Evolutionary conservation across 257 asterid genomes (phyloP), one percentile per base, ranked within the genome.

Genomic region (Orobanche coerulescens): DNA sequence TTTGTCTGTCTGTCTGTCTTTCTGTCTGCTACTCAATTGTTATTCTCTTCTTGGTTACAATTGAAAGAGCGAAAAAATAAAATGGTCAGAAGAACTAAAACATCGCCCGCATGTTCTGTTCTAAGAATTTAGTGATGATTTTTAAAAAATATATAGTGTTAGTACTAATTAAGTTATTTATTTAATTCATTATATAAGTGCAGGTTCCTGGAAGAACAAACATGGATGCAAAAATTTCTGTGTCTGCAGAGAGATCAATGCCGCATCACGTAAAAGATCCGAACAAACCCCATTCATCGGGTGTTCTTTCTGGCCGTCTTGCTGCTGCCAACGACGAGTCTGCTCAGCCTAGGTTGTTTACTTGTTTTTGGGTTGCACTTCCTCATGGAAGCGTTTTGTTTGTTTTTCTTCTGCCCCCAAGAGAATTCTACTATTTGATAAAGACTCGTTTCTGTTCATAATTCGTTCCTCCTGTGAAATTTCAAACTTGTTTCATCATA

Each of bases 311-410:
- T 49, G 76, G 77, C 71, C 73, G 67, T 68, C 68, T 69, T 24
- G 74, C 57, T 20, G 81, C 78, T 25, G 79, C 74, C 59, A 78
- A 64, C 36, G 81, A 70, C 56, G 87, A 75, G 52, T 70, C 87
- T 68, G 71, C 74, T 77, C 78, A 72, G 58, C 80, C 82, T 58
- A 88, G 98, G 98, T 86, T 53, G 55, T 62, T 67, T 36, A 14
- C 47, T 24, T 22, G 23, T 43, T 43, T 43, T 43, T 43, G 50
- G n/a, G n/a, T n/a, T n/a, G n/a, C n/a, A n/a, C n/a, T n/a, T n/a
- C n/a, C n/a, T n/a, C n/a, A n/a, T n/a, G n/a, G n/a, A n/a, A n/a
- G n/a, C n/a, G n/a, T n/a, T n/a, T n/a, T n/a, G n/a, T n/a, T n/a
- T n/a, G n/a, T n/a, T n/a, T n/a, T n/a, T n/a, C n/a, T n/a, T n/a